Evolutionary conservation across 257 asterid genomes (phyloP), one percentile per base, ranked within the genome.

Genomic region (Galeopsis tetrahit): DNA sequence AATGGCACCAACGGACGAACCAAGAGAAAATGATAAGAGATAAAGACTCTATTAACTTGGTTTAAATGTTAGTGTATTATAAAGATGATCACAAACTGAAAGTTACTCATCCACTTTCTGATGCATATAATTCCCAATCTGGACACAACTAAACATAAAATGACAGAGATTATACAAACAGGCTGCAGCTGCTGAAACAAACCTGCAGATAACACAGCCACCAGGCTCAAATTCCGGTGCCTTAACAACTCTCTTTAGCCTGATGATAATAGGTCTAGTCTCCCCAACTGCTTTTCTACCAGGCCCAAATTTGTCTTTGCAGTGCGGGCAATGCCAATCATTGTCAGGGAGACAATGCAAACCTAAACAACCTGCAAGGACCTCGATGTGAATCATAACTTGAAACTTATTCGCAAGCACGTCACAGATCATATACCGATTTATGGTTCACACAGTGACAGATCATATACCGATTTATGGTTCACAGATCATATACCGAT

Each of bases 161-260:
- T 3, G 52, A 38, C 38, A 56, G 32, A 10, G 33, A 13, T 34
- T 51, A 52, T 35, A 34, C 8, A 4, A 68, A 56, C 11, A 35
- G 66, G 75, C 46, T 21, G 67, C 14, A 71, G 66, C 10, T 57
- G 63, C 63, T 8, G 69, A 70, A 80, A 70, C 87, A 66, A 52
- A 95, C 99, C 99, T 95, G 98, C 99, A 95, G 75, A 92, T 86
- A 79, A 87, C 88, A 85, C 99, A 95, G 43, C 98, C 99, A 70
- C 99, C 98, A 65, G 91, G 86, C 82, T 83, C 96, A 65, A 75
- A 84, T 77, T 90, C 96, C 28, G 98, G 93, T 71, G 96, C 89
- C 79, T 86, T 88, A 34, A 88, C 99, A 77, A 90, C 96, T 85
- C 97, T 86, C 72, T 84, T 92, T 77, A 91, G 82, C 77, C 97